phyloP scores from a whole-genome alignment of 164 flowering plant genomes.

The Stephania japonica region DNA sequence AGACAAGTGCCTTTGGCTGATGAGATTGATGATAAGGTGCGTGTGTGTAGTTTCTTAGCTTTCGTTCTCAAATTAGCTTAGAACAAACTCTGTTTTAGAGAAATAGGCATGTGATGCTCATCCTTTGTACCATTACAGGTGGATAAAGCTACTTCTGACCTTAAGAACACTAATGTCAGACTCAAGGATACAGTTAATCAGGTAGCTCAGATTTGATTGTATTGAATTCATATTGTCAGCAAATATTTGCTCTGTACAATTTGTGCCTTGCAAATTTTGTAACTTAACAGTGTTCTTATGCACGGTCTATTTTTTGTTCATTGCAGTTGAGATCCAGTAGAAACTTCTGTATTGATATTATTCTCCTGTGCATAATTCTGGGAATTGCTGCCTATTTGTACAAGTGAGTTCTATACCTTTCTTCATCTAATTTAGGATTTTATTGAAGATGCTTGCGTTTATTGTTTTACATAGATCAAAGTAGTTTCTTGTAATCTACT shows the following conservation, averaged over 20 bases:
- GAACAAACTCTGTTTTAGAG: neutral
- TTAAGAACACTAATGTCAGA: slow-evolving; percentile 93
- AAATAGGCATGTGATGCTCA: neutral
- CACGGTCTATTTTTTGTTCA: slow-evolving; percentile 11
- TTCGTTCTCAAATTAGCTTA: neutral
- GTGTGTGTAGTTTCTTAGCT: neutral
- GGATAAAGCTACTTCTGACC: slow-evolving; percentile 86
- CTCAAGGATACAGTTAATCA: slow-evolving; percentile 86
- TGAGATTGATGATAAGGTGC: slow-evolving; percentile 91
- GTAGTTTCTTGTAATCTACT: neutral
- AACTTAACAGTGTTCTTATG: neutral
- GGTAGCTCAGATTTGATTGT: slow-evolving; percentile 34
- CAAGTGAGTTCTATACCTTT: slow-evolving; percentile 55
- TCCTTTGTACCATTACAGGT: slow-evolving; percentile 40
- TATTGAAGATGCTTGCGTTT: neutral
- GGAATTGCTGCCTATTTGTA: slow-evolving; percentile 94
- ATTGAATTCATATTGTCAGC: neutral
- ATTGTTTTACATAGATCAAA: neutral
- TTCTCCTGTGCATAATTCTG: slow-evolving; percentile 71
- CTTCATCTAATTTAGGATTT: neutral
- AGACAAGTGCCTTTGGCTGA: slow-evolving; percentile 95
- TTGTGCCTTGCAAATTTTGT: neutral
- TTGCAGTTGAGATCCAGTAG: slow-evolving; percentile 88
- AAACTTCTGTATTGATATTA: slow-evolving; percentile 92
- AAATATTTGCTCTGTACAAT: neutral